phyloP scores from a whole-genome alignment of 1,139 yeast genomes.

The Saccharomyces hybrid region DNA sequence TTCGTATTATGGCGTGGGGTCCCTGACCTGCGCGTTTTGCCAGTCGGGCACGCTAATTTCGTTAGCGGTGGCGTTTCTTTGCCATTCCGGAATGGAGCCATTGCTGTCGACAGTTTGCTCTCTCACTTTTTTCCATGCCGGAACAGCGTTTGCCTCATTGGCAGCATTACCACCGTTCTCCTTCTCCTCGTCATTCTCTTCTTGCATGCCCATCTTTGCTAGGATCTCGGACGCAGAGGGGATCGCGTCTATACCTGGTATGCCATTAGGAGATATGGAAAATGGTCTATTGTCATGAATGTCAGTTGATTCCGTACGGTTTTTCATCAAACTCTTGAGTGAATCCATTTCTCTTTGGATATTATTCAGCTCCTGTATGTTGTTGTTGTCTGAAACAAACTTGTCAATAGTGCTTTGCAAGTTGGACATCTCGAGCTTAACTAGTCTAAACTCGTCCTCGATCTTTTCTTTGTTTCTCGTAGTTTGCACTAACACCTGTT shows the following conservation, averaged over 20 bases:
- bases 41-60: constrained; percentile 3
- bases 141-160: constrained; percentile 24
- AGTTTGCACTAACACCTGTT: constrained; percentile 50
- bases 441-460: constrained; percentile 42
- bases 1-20: neutral
- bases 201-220: constrained; percentile 41
- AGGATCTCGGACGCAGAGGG: constrained; percentile 60
- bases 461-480: no score
- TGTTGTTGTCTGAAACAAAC: constrained; percentile 51
- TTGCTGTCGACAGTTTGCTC: constrained; percentile 12
- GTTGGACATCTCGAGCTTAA: constrained; percentile 75
- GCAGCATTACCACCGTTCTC: neutral
- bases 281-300: neutral
- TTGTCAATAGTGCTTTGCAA: constrained; percentile 66
- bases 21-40: constrained; percentile 1
- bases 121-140: constrained; percentile 31
- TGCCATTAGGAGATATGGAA: constrained; percentile 13
- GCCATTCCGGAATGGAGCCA: constrained; percentile 28
- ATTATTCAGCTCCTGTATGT: constrained; percentile 34
- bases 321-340: constrained; percentile 50
- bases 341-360: constrained; percentile 50
- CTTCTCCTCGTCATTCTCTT: constrained; percentile 14
- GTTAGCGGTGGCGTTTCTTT: constrained; percentile 12
- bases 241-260: constrained; percentile 34
- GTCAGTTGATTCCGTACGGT: constrained; percentile 3